A percentile compares a stretch with the other conserved stretches of the same genome.
Evolutionary conservation across 2,329 filamentous ascomycete species (phyloP).

Genomic region (Cercospora beticola): DNA sequence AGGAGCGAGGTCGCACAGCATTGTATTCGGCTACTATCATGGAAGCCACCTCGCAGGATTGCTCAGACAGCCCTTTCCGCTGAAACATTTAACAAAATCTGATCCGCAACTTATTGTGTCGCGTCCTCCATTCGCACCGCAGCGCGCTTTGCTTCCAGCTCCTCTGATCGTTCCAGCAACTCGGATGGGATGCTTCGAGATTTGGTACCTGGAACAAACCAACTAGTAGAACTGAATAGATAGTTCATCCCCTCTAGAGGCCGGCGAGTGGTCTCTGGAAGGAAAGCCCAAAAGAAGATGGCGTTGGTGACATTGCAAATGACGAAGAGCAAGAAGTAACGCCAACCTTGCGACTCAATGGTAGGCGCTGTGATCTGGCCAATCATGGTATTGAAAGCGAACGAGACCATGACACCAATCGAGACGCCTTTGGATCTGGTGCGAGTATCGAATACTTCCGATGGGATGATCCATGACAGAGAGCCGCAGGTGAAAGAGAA

Average conservation of each 20-base stretch:
- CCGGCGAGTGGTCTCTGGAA: background rate
- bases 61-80: no score
- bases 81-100: background rate
- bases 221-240: background rate
- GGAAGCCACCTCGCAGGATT: background rate
- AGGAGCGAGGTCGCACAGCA: background rate
- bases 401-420: background rate
- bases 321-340: background rate
- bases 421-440: background rate
- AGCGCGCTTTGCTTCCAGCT: background rate
- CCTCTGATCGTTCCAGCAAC: background rate
- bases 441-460: background rate
- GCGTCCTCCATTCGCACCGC: background rate
- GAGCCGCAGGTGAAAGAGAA: background rate
- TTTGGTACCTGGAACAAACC: background rate
- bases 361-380: background rate
- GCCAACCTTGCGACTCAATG: background rate
- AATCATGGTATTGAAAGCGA: background rate
- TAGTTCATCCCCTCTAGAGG: background rate
- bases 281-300: background rate
- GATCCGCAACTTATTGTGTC: background rate
- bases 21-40: background rate
- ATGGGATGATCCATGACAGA: background rate
- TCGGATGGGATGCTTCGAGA: background rate
- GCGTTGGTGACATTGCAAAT: background rate